Evolutionary conservation across 2,329 filamentous ascomycete species (phyloP).

Genomic region (Penicillium sp.): DNA sequence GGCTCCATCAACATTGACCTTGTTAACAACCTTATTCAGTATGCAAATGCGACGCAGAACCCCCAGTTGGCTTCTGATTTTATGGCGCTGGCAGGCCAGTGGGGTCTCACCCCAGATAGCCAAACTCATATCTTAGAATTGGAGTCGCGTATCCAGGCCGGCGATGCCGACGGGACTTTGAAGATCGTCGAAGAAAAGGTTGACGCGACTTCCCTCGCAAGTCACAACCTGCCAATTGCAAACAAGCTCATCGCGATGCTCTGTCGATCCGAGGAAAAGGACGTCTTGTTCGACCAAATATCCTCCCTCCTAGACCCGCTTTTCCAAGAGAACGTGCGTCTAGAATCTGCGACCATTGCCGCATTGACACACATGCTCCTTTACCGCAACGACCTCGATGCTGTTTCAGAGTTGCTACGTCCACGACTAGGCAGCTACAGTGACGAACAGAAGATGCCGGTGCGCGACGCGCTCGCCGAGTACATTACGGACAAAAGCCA

Average conservation of each 20-base stretch:
- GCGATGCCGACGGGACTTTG: conserved; percentile 63
- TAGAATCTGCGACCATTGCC: conserved; percentile 73
- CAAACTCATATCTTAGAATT: conserved; percentile 73
- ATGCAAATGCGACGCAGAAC: conserved; percentile 68
- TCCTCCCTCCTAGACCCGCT: conserved; percentile 70
- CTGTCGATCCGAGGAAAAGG: conserved; percentile 52
- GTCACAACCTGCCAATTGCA: conserved; percentile 61
- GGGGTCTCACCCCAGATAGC: conserved; percentile 65
- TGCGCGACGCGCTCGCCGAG: conserved; percentile 64
- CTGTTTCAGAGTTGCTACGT: conserved; percentile 79
- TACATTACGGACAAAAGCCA: conserved; percentile 64
- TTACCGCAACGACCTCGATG: conserved; percentile 70
- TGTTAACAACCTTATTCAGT: conserved; percentile 73
- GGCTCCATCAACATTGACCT: conserved; percentile 64
- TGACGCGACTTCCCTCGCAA: conserved; percentile 52
- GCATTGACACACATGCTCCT: conserved; percentile 72
- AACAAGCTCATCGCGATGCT: conserved; percentile 72
- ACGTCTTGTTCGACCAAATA: conserved; percentile 67
- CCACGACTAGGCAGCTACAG: conserved; percentile 51
- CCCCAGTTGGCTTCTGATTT: conserved; percentile 72
- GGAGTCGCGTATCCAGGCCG: conserved; percentile 68
- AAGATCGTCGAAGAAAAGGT: conserved; percentile 55
- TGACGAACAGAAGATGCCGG: conserved; percentile 60
- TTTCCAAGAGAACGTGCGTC: conserved; percentile 64
- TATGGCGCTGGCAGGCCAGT: conserved; percentile 63